phyloP scores from a whole-genome alignment of 108 stramenopile species.

The Nitzschia sp. region DNA sequence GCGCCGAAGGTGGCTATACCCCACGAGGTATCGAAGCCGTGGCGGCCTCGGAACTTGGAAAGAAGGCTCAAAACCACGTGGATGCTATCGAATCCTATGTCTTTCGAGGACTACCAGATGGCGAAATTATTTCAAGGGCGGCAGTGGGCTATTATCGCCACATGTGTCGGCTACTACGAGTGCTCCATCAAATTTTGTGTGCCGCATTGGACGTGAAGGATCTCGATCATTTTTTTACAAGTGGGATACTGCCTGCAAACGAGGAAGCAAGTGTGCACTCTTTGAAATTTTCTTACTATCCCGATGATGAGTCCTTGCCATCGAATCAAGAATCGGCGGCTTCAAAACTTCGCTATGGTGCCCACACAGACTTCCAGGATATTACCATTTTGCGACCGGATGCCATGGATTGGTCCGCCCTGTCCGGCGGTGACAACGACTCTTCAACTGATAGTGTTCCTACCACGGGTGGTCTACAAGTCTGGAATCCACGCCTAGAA shows the following conservation, averaged over 20 bases:
- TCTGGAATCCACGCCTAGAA: background rate
- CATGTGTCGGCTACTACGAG: background rate
- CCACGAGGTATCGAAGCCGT: slow-evolving; percentile 2
- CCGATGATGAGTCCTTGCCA: background rate
- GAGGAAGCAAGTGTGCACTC: background rate
- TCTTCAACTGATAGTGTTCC: background rate
- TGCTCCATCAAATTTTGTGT: slow-evolving; percentile 4
- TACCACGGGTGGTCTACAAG: slow-evolving; percentile 1
- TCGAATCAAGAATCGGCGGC: background rate
- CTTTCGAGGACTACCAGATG: background rate
- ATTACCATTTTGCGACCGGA: slow-evolving; percentile 3
- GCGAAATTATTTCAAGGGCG: background rate
- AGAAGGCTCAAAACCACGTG: background rate
- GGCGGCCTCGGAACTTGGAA: background rate
- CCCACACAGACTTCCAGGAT: slow-evolving; percentile 1
- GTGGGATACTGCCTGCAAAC: background rate
- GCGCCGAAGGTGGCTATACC: background rate
- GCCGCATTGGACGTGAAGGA: background rate
- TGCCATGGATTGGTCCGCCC: background rate
- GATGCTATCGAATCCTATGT: slow-evolving; percentile 1
- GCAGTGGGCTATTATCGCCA: background rate
- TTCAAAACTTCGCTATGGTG: background rate
- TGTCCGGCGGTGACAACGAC: background rate
- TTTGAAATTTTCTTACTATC: slow-evolving; percentile 3
- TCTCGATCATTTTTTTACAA: background rate